phyloP scores from a whole-genome alignment of 2,329 filamentous ascomycete species.

The Fonsecaea erecta region DNA sequence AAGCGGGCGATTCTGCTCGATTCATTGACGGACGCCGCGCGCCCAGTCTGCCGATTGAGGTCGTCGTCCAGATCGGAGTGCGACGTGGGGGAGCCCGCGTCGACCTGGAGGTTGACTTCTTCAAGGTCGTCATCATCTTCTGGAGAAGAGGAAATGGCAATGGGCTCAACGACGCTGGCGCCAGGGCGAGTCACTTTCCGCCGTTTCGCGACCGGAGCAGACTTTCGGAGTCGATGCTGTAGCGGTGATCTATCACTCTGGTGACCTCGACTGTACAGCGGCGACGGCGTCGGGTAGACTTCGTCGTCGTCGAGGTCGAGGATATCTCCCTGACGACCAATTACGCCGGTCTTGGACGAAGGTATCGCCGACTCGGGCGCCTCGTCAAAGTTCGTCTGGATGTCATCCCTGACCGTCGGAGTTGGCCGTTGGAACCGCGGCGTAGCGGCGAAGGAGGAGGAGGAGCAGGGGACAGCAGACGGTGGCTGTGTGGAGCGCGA shows the following conservation, averaged over 20 bases:
- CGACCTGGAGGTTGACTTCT: conserved; percentile 2
- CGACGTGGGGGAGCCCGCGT: conserved; percentile 1
- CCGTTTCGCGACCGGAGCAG: conserved; percentile 21
- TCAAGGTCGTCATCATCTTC: conserved; percentile 7
- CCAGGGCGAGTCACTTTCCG: conserved; percentile 24
- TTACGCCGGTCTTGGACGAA: not conserved
- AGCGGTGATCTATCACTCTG: conserved; percentile 12
- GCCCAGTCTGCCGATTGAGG: not conserved
- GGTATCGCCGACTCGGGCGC: conserved; percentile 7
- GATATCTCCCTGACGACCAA: not conserved
- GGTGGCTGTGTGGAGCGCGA: conserved; percentile 21
- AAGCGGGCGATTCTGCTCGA: conserved; percentile 17
- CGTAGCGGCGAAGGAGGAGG: conserved; percentile 20
- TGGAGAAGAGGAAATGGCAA: conserved; percentile 33
- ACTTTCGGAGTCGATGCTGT: conserved; percentile 13
- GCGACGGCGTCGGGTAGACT: not conserved
- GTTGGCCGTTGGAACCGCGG: conserved; percentile 27
- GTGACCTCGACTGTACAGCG: not conserved
- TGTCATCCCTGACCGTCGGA: conserved; percentile 28
- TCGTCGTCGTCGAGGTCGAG: conserved; percentile 15
- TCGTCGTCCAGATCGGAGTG: conserved; percentile 16
- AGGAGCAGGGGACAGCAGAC: conserved; percentile 17
- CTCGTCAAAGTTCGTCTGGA: conserved; percentile 31
- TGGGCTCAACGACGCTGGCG: conserved; percentile 5
- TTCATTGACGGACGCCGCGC: not conserved